Base-by-base conservation (phyloP, 2,329 filamentous ascomycete species). In the Fusarium anthophilum region DNA sequence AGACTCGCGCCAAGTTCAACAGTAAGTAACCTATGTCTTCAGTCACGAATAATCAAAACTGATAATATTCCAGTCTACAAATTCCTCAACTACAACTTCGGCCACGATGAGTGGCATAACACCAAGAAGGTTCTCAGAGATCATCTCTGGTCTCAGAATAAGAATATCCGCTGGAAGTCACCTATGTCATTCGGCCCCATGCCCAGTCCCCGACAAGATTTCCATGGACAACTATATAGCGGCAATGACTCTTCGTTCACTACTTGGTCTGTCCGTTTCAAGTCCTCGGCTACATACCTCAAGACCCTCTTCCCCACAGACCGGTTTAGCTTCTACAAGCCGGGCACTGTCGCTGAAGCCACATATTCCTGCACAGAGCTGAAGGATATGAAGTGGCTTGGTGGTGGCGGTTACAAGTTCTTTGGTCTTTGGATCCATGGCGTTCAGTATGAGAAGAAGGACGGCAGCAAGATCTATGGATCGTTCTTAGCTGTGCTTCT, bases 361-460 rank as follows among this genome's bases (percentile, higher is more conserved):
- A 86, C 81, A 35, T 82, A 85, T 59, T 83, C 81, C 1, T 80
- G 81, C 26, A 88, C 73, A 79, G 84, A 83, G 4, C 78, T 89
- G 6, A 79, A 82, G 43, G 86, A 86, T 2, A 86, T 92, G 83
- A 83, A 87, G 37, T 92, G 90, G 90, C 85, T 92, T 0, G 89
- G 88, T 8, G 90, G 90, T 5, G 80, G 81, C 1, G 89, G 90
- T 2, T 92, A 92, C 77, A 85, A 82, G 24, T 86, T 87, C 72
- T 81, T 90, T 20, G 90, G 89, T 0, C 83, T 92, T 1, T 91
- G 90, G 76, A 86, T 92, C 22, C 90, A 92, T 69, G 90, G 88
- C 0, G 87, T 92, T 3, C 80, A 90, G 69, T 91, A 91, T 72
- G 83, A 80, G 2, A 87, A 86, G 72, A 81, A 83, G 78, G 87